Base-by-base conservation (phyloP, 139 green algal species). In the Coelastrella sp. region DNA sequence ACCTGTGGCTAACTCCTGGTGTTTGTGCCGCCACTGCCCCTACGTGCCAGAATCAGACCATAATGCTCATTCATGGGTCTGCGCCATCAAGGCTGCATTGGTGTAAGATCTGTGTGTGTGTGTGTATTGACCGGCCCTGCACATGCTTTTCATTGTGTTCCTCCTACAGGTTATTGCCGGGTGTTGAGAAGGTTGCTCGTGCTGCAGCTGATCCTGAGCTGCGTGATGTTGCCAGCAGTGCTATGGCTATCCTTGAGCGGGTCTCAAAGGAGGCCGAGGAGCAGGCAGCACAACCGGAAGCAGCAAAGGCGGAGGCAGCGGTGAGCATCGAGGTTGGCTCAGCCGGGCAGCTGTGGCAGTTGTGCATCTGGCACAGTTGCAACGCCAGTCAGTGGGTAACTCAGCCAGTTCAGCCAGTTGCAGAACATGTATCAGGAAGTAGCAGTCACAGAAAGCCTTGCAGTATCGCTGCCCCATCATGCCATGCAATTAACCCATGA, bases 141-240 rank as follows among this genome's bases (percentile, higher is more conserved):
- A 47, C 32, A 47, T 47, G 32, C 32, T 47, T 1, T 60, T 32
- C 60, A 80, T 17, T 83, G 64, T n/a, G 66, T 85, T 79, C 0
- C 80, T 93, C 85, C 85, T 95, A 88, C 90, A 90, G 89, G n/a
- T 87, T 95, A 89, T 80, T 95, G 89, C 93, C 93, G 6, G 88
- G 78, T 22, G 78, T 97, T n/a, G 93, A 96, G 91, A 93, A 93
- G 59, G 92, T 94, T n/a, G 89, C 88, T 71, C 91, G 80, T 66
- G 73, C 54, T 71, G 86, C 80, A 14, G 77, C 97, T 14, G 96
- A 98, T 91, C 97, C 97, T 32, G 97, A 98, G 92, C 93, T 93
- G 90, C 94, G 96, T 73, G 83, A 90, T 32, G 94, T 97, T 14
- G 96, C 96, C 68, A 84, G 73, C 78, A 92, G 92, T 32, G 94